Percentiles rank a stretch among this genome's conserved stretches.
These are phyloP conservation scores for Cylindricascospora bacillispora DNA, from an alignment of 1,139 yeast genomes.

Conservation along the genomic window DNA sequence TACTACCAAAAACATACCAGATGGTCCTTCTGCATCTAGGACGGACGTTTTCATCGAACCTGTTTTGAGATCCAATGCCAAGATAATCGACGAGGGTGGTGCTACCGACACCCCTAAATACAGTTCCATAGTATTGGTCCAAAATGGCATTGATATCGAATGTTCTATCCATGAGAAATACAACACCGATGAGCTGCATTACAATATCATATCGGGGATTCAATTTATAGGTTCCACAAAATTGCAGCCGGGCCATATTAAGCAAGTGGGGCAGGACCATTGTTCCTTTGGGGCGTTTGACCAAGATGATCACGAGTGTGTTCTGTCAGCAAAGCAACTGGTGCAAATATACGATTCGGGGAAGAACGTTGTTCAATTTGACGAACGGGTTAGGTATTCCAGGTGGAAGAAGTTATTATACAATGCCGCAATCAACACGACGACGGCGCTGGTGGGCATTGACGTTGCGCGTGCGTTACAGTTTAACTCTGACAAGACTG, in stretches of 20 bases:
- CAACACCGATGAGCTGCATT: conserved; percentile 26
- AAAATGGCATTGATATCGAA: conserved; percentile 50
- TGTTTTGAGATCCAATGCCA: conserved; percentile 26
- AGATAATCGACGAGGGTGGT: conserved; percentile 1
- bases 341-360: conserved; percentile 31
- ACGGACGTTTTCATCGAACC: conserved; percentile 39
- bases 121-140: conserved; percentile 38
- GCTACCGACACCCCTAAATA: conserved; percentile 10
- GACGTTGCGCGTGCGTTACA: conserved; percentile 36
- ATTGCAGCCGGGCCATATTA: conserved; percentile 18
- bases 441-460: conserved; percentile 39
- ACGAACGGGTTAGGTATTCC: conserved; percentile 34
- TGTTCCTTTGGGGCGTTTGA: conserved; percentile 37
- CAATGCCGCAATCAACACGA: conserved; percentile 43
- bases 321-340: conserved; percentile 26
- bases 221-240: conserved; percentile 34
- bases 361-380: conserved; percentile 27
- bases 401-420: conserved; percentile 50
- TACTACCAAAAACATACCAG: conserved; percentile 49
- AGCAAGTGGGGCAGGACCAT: conserved; percentile 24
- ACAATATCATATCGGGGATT: conserved; percentile 38
- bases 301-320: conserved; percentile 12
- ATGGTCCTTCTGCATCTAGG: conserved; percentile 28
- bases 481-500: conserved; percentile 28
- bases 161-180: conserved; percentile 33